Conservation (phyloP, 495 filamentous ascomycete genomes). For the Trichoderma reesei region DNA sequence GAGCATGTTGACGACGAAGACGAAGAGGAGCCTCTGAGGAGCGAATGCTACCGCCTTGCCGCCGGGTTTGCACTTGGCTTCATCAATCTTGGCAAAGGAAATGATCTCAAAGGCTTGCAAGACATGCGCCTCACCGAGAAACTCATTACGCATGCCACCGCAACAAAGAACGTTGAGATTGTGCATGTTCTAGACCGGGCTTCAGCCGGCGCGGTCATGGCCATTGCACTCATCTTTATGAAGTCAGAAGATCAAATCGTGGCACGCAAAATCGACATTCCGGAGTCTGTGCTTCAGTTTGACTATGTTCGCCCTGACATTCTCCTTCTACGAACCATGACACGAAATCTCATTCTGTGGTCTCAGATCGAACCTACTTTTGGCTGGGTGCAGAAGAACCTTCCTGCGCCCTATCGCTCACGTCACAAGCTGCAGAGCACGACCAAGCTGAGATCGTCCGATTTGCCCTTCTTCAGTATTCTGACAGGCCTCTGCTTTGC, state of each 20-base stretch:
- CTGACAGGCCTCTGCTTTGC: conserved; percentile 79
- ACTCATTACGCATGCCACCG: conserved; percentile 71
- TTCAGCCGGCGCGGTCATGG: conserved; percentile 79
- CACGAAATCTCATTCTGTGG: conserved; percentile 94
- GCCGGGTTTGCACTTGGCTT: conserved; percentile 90
- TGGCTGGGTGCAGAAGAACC: conserved; percentile 62
- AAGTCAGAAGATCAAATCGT: conserved; percentile 86
- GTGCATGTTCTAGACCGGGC: conserved; percentile 90
- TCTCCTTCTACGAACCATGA: conserved; percentile 78
- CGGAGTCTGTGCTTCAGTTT: conserved; percentile 79
- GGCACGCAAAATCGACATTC: conserved; percentile 86
- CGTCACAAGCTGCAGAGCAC: conserved; percentile 44
- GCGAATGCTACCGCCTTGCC: conserved; percentile 89
- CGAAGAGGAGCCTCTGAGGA: conserved; percentile 67
- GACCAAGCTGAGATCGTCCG: conserved; percentile 53
- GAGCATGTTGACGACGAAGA: conserved; percentile 67
- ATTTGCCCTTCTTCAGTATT: conserved; percentile 90
- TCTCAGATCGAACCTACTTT: conserved; percentile 59
- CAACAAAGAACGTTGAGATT: conserved; percentile 74
- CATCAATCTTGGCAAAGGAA: conserved; percentile 88
- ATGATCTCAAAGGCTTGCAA: conserved; percentile 75
- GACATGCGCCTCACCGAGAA: conserved; percentile 93
- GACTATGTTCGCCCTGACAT: conserved; percentile 93
- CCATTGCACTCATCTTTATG: conserved; percentile 93
- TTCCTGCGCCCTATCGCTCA: conserved; percentile 57